These are phyloP conservation scores for Wickerhamiella sorbophila DNA, from an alignment of 805 yeast genomes.

Conservation along the genomic window DNA sequence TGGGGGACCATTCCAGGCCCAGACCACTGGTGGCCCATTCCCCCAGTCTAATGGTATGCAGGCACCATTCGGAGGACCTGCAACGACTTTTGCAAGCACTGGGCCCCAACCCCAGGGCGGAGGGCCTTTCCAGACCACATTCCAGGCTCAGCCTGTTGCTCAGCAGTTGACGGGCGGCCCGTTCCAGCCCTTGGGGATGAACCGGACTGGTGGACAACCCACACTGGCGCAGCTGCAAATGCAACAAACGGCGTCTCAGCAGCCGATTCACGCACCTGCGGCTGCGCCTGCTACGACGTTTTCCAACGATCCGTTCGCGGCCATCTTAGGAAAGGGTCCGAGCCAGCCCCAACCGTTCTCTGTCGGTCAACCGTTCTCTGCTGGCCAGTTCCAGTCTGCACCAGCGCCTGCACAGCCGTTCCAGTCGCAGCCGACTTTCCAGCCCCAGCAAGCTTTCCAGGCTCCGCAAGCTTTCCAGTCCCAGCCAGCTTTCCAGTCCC, in stretches of 20 bases:
- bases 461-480: constrained; percentile 2
- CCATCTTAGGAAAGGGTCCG: not conserved
- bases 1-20: constrained; percentile 12
- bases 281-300: constrained; percentile 15
- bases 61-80: constrained; percentile 8
- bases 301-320: constrained; percentile 7
- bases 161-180: not conserved
- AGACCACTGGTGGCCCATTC: constrained; percentile 7
- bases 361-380: no score
- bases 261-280: constrained; percentile 1
- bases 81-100: constrained; percentile 5
- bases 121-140: constrained; percentile 8
- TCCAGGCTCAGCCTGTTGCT: not conserved
- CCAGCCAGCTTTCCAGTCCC: not conserved
- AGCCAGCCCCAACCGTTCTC: not conserved
- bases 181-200: constrained; percentile 2
- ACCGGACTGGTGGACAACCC: not conserved
- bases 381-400: no score
- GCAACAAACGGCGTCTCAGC: constrained; percentile 9
- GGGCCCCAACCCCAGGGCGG: constrained; percentile 10
- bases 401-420: not conserved
- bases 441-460: constrained; percentile 1
- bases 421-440: constrained; percentile 2
- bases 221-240: constrained; percentile 6
- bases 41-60: constrained; percentile 10